Conservation (phyloP, 306 rosid genomes). For the Fragaria vesca region DNA sequence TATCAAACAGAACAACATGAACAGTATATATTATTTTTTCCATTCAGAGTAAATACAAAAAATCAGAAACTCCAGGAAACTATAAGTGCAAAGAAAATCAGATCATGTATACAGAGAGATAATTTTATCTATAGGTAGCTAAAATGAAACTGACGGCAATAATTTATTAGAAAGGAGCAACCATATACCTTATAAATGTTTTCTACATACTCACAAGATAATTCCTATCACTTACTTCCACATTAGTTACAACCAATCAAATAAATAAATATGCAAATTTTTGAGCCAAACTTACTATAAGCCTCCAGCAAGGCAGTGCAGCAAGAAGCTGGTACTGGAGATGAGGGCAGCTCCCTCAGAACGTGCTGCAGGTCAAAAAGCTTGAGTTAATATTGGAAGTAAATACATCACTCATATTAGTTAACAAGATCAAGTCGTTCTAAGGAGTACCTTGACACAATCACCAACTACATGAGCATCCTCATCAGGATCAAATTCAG, state of each 20-base stretch:
- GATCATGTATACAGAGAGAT: background rate
- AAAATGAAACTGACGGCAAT: background rate
- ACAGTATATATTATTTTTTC: slow-evolving; percentile 12
- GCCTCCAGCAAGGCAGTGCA: slow-evolving; percentile 97
- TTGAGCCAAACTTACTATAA: slow-evolving; percentile 65
- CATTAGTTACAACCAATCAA: background rate
- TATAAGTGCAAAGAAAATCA: background rate
- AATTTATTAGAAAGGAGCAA: background rate
- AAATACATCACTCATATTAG: background rate
- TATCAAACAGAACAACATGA: slow-evolving; percentile 28
- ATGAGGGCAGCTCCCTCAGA: slow-evolving; percentile 93
- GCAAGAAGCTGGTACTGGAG: slow-evolving; percentile 99
- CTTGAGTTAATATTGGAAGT: slow-evolving; percentile 6
- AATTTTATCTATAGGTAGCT: background rate
- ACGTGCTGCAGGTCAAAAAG: slow-evolving; percentile 73
- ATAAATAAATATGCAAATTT: background rate
- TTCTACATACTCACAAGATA: background rate
- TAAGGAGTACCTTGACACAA: slow-evolving; percentile 78
- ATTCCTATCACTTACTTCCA: background rate
- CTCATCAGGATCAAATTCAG: slow-evolving; percentile 78
- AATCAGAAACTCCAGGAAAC: background rate
- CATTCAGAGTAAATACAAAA: slow-evolving; percentile 12
- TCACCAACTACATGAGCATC: slow-evolving; percentile 99
- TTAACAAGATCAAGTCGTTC: slow-evolving; percentile 4
- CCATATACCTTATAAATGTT: background rate